Percentiles rank a stretch among this genome's conserved stretches.
phyloP scores from a whole-genome alignment of 2,329 filamentous ascomycete species.

The Alternaria conjuncta region DNA sequence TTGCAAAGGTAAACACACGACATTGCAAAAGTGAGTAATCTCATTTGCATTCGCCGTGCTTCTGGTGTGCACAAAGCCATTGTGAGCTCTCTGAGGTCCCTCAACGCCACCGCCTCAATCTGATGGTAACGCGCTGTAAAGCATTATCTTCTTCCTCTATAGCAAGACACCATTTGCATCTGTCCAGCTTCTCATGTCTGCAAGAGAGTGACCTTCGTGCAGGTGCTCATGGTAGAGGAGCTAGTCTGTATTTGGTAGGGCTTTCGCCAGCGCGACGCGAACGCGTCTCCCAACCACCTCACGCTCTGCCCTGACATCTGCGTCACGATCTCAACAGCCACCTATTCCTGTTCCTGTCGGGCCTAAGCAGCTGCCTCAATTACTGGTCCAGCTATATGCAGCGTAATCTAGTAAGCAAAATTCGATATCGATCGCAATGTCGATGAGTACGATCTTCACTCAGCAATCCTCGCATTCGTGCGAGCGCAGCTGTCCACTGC shows the following conservation, averaged over 20 bases:
- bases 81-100: neutral
- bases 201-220: neutral
- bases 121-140: neutral
- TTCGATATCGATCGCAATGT: neutral
- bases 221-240: neutral
- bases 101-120: neutral
- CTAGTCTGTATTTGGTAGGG: neutral
- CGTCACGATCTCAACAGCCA: neutral
- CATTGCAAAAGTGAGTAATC: neutral
- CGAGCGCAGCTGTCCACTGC: neutral
- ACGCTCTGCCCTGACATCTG: neutral
- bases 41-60: no score
- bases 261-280: neutral
- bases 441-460: neutral
- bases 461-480: neutral
- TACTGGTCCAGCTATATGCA: neutral
- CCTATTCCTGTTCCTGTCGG: neutral
- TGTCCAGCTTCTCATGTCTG: neutral
- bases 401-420: neutral
- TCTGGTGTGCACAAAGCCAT: neutral
- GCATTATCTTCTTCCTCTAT: no score
- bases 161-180: no score
- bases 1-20: neutral
- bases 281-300: neutral
- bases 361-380: neutral